These are phyloP conservation scores for Creolimax fragrantissima DNA, from an alignment of 78 protist genomes.

Conservation along the genomic window DNA sequence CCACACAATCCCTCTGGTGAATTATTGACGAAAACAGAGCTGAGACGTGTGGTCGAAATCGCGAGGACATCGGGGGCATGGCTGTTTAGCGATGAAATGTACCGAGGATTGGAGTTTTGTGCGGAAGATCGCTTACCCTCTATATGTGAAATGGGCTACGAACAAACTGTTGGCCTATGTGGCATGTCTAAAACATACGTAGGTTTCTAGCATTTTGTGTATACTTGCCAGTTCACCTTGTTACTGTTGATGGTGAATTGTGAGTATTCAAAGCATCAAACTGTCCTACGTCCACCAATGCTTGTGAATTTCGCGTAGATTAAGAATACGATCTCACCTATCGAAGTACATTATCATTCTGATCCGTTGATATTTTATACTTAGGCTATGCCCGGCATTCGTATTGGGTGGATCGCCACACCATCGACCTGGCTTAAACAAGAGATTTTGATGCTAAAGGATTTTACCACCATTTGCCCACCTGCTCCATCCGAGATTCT, in stretches of 20 bases:
- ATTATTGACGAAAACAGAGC: background rate
- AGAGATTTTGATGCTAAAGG: background rate
- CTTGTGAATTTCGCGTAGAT: no score
- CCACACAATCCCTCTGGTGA: background rate
- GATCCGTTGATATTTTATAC: no score
- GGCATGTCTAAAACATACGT: background rate
- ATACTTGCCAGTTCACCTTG: no score
- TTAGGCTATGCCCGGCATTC: background rate
- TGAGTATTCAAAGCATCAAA: no score
- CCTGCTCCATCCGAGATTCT: background rate
- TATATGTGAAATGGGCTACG: background rate
- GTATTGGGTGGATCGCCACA: background rate
- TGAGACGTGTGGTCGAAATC: background rate
- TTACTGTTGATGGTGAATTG: no score
- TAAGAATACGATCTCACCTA: no score
- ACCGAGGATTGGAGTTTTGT: background rate
- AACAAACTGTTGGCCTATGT: background rate
- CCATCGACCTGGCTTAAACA: background rate
- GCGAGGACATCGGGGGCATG: background rate
- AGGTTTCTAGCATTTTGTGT: no score
- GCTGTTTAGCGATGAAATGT: slow-evolving; percentile 7
- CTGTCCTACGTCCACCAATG: no score
- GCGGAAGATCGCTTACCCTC: background rate
- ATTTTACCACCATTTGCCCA: slow-evolving; percentile 1
- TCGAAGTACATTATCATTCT: no score